phyloP scores from a whole-genome alignment of 306 rosid species.

The Urtica urens region DNA sequence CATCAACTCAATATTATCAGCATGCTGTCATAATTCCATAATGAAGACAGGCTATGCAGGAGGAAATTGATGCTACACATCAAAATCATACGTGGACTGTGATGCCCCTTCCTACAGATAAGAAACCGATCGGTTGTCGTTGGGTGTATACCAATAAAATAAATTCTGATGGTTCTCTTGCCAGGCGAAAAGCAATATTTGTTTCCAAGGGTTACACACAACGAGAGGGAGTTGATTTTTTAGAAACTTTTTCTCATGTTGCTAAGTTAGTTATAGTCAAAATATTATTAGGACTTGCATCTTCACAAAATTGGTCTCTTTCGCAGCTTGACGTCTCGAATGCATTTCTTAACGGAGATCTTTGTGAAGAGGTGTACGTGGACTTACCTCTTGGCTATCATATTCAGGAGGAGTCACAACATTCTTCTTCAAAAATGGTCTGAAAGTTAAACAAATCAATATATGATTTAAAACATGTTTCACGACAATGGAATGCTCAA shows the following conservation, averaged over 20 bases:
- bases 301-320: no score
- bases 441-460: neutral
- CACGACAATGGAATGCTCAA: neutral
- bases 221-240: no score
- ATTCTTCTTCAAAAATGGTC: neutral
- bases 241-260: neutral
- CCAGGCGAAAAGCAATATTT: neutral
- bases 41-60: no score
- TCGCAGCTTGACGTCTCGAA: no score
- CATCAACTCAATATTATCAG: no score
- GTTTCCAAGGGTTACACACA: neutral
- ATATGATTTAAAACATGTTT: neutral
- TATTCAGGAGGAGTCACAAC: neutral
- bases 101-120: no score
- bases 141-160: no score
- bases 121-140: no score
- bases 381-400: neutral
- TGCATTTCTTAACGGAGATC: no score
- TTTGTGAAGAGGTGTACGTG: neutral
- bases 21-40: no score
- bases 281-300: neutral
- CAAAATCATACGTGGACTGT: no score
- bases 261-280: neutral
- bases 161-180: neutral
- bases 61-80: no score